Percentiles rank a stretch among this genome's conserved stretches.
Conservation (phyloP, 2,329 filamentous ascomycete species). For the Chaetomiaceae sp. region DNA sequence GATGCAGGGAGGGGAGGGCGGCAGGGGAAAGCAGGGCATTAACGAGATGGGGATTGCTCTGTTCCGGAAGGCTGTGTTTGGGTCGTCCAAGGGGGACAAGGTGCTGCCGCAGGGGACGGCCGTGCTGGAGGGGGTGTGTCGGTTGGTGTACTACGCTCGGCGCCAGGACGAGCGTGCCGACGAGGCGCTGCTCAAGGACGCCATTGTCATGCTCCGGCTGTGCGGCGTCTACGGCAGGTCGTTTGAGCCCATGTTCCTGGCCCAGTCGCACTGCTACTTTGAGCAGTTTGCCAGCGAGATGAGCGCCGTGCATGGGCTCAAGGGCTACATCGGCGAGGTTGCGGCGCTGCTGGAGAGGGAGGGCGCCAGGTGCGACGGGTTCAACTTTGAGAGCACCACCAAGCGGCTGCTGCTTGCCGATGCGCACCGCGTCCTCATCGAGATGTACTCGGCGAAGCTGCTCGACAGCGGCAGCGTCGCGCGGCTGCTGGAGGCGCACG, state of each 20-base stretch:
- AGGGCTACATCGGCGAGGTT: slow-evolving; percentile 70
- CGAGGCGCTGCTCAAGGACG: slow-evolving; percentile 62
- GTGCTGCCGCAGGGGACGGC: slow-evolving; percentile 34
- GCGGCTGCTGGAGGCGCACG: slow-evolving; percentile 67
- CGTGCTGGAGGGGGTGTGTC: slow-evolving; percentile 60
- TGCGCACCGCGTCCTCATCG: slow-evolving; percentile 69
- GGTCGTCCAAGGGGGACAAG: slow-evolving; percentile 23
- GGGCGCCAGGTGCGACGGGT: slow-evolving; percentile 70
- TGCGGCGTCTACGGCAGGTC: slow-evolving; percentile 72
- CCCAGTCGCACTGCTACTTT: slow-evolving; percentile 64
- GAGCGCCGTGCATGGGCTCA: slow-evolving; percentile 57
- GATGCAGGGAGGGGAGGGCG: slow-evolving; percentile 27
- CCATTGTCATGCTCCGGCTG: slow-evolving; percentile 80
- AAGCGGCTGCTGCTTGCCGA: slow-evolving; percentile 69
- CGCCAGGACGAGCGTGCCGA: slow-evolving; percentile 54
- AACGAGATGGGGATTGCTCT: slow-evolving; percentile 74
- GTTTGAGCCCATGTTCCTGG: slow-evolving; percentile 75
- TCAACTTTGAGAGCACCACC: slow-evolving; percentile 78
- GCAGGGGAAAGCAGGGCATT: slow-evolving; percentile 64
- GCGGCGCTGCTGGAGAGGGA: slow-evolving; percentile 68
- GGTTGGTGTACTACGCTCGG: slow-evolving; percentile 71
- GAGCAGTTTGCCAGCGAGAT: slow-evolving; percentile 63
- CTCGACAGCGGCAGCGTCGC: slow-evolving; percentile 64
- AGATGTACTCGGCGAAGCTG: slow-evolving; percentile 61
- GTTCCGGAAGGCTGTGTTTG: slow-evolving; percentile 62